A percentile compares a stretch with the other conserved stretches of the same genome.
These are phyloP conservation scores for Elaeis guineensis DNA, from an alignment of 176 grass and related monocot genomes.

Conservation along the genomic window DNA sequence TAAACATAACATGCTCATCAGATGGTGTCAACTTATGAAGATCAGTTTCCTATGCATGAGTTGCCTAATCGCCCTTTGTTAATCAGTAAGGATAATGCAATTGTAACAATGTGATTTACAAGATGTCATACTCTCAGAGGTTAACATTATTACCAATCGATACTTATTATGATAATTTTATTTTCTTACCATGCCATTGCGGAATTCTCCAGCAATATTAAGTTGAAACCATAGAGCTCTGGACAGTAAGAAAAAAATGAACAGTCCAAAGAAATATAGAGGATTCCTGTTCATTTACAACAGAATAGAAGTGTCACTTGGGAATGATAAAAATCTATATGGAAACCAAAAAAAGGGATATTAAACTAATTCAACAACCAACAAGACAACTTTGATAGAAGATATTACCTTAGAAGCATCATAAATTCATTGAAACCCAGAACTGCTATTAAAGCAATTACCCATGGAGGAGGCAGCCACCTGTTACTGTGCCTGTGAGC, in stretches of 20 bases:
- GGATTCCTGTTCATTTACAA: slow-evolving; percentile 66
- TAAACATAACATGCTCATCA: too few relatives aligned
- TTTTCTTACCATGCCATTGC: slow-evolving; percentile 51
- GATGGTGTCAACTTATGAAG: too few relatives aligned
- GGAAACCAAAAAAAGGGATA: background rate
- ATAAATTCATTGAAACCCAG: slow-evolving; percentile 82
- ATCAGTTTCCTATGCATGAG: too few relatives aligned
- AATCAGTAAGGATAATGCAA: too few relatives aligned
- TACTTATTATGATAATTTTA: background rate
- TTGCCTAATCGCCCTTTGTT: too few relatives aligned
- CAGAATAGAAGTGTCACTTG: slow-evolving; percentile 10
- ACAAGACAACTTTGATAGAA: slow-evolving; percentile 7
- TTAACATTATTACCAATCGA: background rate
- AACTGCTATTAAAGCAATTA: slow-evolving; percentile 47
- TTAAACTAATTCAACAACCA: slow-evolving; percentile 19
- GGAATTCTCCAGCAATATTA: slow-evolving; percentile 49
- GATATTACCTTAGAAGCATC: slow-evolving; percentile 70
- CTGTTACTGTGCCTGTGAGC: slow-evolving; percentile 40
- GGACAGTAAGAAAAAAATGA: slow-evolving; percentile 45
- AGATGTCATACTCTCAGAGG: background rate
- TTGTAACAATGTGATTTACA: too few relatives aligned
- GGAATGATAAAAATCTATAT: background rate
- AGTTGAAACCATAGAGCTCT: slow-evolving; percentile 60
- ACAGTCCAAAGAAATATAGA: slow-evolving; percentile 50
- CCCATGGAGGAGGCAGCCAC: slow-evolving; percentile 63